A percentile compares a stretch with the other conserved stretches of the same genome.
Conservation (phyloP, 352 stramenopile genomes). For the Phytophthora tubulina region DNA sequence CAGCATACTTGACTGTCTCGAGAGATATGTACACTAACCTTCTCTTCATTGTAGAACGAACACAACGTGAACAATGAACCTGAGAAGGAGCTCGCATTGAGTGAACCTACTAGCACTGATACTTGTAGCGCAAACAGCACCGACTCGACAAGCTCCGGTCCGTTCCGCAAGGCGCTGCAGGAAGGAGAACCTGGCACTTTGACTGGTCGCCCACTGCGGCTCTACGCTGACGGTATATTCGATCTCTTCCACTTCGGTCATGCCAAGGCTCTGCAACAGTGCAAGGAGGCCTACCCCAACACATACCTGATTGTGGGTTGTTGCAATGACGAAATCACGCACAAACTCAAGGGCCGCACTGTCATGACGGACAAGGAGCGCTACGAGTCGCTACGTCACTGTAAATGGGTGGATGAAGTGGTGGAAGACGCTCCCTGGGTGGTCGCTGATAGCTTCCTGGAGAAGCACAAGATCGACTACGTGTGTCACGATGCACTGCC, state of each 20-base stretch:
- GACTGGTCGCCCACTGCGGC: conserved; percentile 75
- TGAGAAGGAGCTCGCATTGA: conserved; percentile 9
- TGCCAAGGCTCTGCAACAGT: conserved; percentile 88
- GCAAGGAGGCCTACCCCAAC: conserved; percentile 88
- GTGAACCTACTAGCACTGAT: neutral
- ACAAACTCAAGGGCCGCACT: conserved; percentile 88
- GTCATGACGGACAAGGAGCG: conserved; percentile 91
- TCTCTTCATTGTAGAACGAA: conserved; percentile 11
- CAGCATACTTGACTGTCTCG: neutral
- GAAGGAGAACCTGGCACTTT: conserved; percentile 75
- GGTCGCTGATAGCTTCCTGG: conserved; percentile 82
- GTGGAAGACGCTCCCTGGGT: conserved; percentile 89
- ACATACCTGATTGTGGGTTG: conserved; percentile 85
- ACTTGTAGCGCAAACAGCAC: conserved; percentile 42
- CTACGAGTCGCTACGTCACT: conserved; percentile 87
- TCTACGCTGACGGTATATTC: conserved; percentile 92
- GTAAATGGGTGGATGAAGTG: conserved; percentile 90
- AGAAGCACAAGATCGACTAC: conserved; percentile 89
- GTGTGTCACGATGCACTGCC: conserved; percentile 90
- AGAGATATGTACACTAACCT: neutral
- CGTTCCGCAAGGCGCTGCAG: conserved; percentile 60
- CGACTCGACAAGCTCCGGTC: conserved; percentile 21
- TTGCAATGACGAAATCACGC: conserved; percentile 87
- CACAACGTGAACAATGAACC: conserved; percentile 10
- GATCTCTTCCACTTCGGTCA: conserved; percentile 92